Evolutionary conservation across 305 asterid genomes (phyloP).

Genomic region (Solanum hybrid): DNA sequence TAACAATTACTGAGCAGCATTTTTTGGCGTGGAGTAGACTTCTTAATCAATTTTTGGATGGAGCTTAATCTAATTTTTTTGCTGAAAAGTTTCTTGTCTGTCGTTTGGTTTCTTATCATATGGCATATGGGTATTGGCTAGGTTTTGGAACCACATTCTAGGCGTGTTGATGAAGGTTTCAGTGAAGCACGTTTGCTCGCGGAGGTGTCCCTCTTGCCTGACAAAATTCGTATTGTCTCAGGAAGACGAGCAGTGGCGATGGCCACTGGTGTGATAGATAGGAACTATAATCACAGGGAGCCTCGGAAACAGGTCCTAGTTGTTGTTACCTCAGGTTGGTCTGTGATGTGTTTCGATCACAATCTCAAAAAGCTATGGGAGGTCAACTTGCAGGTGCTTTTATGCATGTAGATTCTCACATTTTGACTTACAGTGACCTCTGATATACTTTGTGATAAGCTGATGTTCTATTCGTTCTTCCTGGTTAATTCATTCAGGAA

Average conservation of each 20-base stretch:
- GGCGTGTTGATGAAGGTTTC: constrained; percentile 91
- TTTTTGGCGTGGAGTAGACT: not conserved
- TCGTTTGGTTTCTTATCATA: constrained; percentile 1
- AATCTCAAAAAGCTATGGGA: constrained; percentile 95
- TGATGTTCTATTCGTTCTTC: constrained; percentile 12
- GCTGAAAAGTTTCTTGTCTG: not conserved
- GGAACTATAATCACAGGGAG: constrained; percentile 51
- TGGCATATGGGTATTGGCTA: constrained; percentile 20
- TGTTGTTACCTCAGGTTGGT: constrained; percentile 93
- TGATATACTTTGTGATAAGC: not conserved
- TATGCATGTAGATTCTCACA: not conserved
- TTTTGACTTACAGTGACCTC: not conserved
- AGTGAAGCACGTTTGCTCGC: constrained; percentile 79
- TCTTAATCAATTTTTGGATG: not conserved
- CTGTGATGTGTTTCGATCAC: constrained; percentile 95
- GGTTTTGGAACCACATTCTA: constrained; percentile 81
- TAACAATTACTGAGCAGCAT: not conserved
- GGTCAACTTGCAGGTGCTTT: constrained; percentile 69
- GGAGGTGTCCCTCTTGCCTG: constrained; percentile 82
- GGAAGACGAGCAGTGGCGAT: constrained; percentile 96
- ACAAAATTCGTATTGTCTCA: constrained; percentile 70
- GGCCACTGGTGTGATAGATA: constrained; percentile 86
- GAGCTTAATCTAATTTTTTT: not conserved
- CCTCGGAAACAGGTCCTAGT: constrained; percentile 80
- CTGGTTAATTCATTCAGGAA: constrained; percentile 38